These are phyloP conservation scores for Phalaenopsis hybrid DNA, from an alignment of 116 monocot genomes.

Conservation along the genomic window DNA sequence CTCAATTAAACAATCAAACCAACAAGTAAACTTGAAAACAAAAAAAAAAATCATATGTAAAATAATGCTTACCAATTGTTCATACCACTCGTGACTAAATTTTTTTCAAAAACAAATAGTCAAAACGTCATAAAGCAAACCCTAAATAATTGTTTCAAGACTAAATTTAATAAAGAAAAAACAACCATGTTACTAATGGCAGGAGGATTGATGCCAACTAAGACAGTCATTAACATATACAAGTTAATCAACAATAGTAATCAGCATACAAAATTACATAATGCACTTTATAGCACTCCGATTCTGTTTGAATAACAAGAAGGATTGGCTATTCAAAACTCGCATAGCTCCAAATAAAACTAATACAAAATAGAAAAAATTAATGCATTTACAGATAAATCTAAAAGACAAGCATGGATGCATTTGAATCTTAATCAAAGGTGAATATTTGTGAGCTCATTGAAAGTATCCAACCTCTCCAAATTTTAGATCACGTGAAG, in stretches of 20 bases:
- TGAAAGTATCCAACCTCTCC: constrained; percentile 72
- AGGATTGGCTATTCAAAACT: background rate
- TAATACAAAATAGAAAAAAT: background rate
- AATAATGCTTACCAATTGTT: no score
- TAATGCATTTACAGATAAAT: background rate
- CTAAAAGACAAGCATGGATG: constrained; percentile 1
- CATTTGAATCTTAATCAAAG: background rate
- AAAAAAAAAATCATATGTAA: no score
- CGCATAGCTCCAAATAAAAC: background rate
- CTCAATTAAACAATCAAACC: no score
- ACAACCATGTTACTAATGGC: no score
- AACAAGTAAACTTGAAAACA: no score
- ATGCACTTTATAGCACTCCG: background rate
- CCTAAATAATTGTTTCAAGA: no score
- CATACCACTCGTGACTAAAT: no score
- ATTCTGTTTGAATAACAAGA: background rate
- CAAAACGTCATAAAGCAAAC: no score
- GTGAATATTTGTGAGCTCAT: background rate
- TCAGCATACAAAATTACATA: background rate
- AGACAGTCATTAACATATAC: no score
- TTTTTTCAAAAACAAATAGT: no score
- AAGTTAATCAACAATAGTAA: background rate
- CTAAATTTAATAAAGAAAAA: no score
- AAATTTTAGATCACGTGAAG: constrained; percentile 74
- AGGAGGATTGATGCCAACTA: no score